Percentiles rank a stretch among this genome's conserved stretches.
phyloP scores from a whole-genome alignment of 129 eudicot species.

The Ambrosia trifida region DNA sequence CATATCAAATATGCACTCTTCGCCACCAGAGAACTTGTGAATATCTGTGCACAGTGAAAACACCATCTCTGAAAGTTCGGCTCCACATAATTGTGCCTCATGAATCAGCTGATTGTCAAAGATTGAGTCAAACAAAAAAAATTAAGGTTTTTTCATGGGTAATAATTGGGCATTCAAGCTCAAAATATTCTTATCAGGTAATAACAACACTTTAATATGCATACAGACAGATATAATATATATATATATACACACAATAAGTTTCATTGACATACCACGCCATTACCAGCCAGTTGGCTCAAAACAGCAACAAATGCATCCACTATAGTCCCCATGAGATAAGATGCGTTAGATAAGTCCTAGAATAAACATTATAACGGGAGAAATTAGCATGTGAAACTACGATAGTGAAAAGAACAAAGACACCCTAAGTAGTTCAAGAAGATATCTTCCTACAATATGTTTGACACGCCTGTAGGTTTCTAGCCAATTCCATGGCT shows the following conservation, averaged over 20 bases:
- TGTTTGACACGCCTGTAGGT: background rate
- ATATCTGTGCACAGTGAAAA: conserved; percentile 45
- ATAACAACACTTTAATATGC: conserved; percentile 14
- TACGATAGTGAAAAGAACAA: conserved; percentile 4
- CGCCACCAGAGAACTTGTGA: conserved; percentile 44
- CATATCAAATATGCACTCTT: conserved; percentile 52
- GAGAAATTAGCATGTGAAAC: conserved; percentile 18
- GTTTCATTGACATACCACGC: conserved; percentile 51
- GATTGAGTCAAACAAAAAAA: conserved; percentile 18
- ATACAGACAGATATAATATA: background rate
- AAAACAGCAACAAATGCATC: conserved; percentile 74
- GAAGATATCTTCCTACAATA: conserved; percentile 10
- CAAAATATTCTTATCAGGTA: conserved; percentile 15
- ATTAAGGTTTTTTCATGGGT: conserved; percentile 6
- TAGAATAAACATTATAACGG: conserved; percentile 26
- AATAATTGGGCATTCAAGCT: conserved; percentile 12
- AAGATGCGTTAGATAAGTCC: conserved; percentile 46
- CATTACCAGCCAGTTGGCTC: conserved; percentile 55
- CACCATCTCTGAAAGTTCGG: conserved; percentile 58
- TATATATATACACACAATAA: conserved; percentile 4
- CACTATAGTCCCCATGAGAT: conserved; percentile 48
- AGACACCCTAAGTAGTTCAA: conserved; percentile 11
- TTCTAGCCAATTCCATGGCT: conserved; percentile 18
- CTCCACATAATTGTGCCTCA: conserved; percentile 69
- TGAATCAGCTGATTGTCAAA: conserved; percentile 57